These are phyloP conservation scores for Arthrobotrys megalospora DNA, from an alignment of 2,329 filamentous ascomycete species.

Conservation along the genomic window DNA sequence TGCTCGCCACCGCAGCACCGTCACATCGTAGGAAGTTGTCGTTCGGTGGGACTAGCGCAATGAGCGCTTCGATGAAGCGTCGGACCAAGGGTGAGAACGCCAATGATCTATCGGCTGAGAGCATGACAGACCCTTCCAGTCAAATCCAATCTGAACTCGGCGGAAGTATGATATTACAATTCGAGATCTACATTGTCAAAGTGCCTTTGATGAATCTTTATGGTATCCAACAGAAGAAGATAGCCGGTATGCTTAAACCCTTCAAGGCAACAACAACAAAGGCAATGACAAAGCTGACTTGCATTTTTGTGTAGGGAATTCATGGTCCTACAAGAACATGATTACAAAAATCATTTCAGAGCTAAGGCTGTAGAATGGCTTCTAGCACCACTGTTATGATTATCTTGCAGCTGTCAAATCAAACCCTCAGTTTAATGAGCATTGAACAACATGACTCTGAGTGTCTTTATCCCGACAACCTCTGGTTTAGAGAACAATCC, in stretches of 20 bases:
- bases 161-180: slow-evolving; percentile 85
- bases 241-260: slow-evolving; percentile 70
- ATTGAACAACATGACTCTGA: background rate
- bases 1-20: slow-evolving; percentile 63
- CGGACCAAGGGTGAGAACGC: slow-evolving; percentile 83
- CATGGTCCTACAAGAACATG: slow-evolving; percentile 99
- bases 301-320: slow-evolving; percentile 76
- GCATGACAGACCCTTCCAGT: slow-evolving; percentile 84
- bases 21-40: slow-evolving; percentile 66
- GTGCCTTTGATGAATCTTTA: slow-evolving; percentile 92
- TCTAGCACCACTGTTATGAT: slow-evolving; percentile 35
- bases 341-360: slow-evolving; percentile 93
- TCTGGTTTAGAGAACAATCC: background rate
- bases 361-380: slow-evolving; percentile 76
- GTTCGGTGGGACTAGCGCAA: slow-evolving; percentile 60
- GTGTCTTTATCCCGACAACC: background rate
- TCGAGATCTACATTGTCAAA: slow-evolving; percentile 98
- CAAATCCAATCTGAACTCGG: slow-evolving; percentile 87
- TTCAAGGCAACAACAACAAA: background rate
- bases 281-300: background rate
- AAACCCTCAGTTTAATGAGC: background rate
- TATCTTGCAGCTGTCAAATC: background rate
- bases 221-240: slow-evolving; percentile 97
- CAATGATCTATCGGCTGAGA: slow-evolving; percentile 88
- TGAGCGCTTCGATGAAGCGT: slow-evolving; percentile 50